Evolutionary conservation across 257 asterid species (phyloP), one percentile per base, ranked within the genome.

Genomic region (Solanum sejunctum): DNA sequence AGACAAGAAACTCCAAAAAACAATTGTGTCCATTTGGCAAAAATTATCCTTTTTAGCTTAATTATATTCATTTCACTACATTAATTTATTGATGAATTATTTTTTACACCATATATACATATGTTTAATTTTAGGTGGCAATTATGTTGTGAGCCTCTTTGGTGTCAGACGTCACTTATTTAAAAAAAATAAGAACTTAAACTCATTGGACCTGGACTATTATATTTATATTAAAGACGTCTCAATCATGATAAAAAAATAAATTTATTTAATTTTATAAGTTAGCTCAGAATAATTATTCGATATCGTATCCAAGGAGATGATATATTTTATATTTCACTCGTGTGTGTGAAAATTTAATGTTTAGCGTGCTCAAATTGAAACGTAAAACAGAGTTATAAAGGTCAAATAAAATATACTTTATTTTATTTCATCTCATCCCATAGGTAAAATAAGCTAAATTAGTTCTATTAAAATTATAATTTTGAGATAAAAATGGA

Each of bases 241-340:
- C 13, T 15, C 7, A 12, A 32, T 12, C 1, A 3, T 66, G 21
- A 32, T 32, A 67, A 61, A 8, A 67, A 36, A 67, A 36, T 4
- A 0, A 36, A 32, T 4, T 15, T 67, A 67, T 36, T 67, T 4
- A 67, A 36, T 32, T 16, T 17, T 0, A 36, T 0, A 17, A 67
- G 0, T 9, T 16, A 4, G 0, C 1, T 67, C 0, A 23, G 1
- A 7, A 67, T 0, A 67, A 2, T 26, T 2, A 7, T 3, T 16
- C 3, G 10, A 55, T 55, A 7, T 23, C 12, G 32, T 28, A 28
- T 28, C 3, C 0, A 60, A 60, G 36, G 2, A 23, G 21, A 23
- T 23, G 4, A 23, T 5, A 11, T 63, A 12, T 23, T 63, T 15
- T 66, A 66, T 66, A 15, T 66, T 13, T 7, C 7, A 66, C 17